A percentile compares a stretch with the other conserved stretches of the same genome.
Evolutionary conservation across 805 yeast genomes (phyloP).

Genomic region (Candida pseudoglaebosa): DNA sequence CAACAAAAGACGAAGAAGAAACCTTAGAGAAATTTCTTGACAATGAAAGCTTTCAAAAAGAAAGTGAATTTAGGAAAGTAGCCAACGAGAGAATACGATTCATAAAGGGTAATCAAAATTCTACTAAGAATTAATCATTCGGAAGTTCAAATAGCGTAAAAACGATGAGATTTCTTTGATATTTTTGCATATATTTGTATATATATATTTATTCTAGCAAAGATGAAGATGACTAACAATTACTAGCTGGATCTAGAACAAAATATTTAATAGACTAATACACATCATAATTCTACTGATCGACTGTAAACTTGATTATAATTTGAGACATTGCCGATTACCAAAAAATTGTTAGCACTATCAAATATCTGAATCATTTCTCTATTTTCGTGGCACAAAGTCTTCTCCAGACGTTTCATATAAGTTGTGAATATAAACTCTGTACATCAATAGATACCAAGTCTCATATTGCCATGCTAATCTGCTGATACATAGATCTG

Average conservation of each 20-base stretch:
- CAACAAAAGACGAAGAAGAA: slow-evolving; percentile 8
- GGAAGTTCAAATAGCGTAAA: slow-evolving; percentile 7
- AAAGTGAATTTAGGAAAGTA: slow-evolving; percentile 6
- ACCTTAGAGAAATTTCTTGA: slow-evolving; percentile 10
- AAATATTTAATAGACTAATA: background rate
- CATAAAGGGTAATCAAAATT: background rate
- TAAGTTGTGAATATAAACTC: no score
- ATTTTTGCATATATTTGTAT: background rate
- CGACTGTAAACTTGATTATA: no score
- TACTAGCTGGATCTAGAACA: background rate
- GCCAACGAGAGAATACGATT: slow-evolving; percentile 4
- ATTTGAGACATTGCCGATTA: no score
- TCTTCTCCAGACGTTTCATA: no score
- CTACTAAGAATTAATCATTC: slow-evolving; percentile 1
- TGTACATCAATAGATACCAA: background rate
- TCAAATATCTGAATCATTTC: no score
- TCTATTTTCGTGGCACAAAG: no score
- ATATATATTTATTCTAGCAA: background rate
- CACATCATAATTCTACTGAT: slow-evolving; percentile 1
- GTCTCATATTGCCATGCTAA: background rate
- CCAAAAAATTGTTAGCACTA: no score
- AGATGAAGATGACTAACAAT: background rate
- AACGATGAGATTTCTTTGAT: background rate
- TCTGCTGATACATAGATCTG: background rate
- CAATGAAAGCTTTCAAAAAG: slow-evolving; percentile 4